Base-by-base conservation (phyloP, 2,329 filamentous ascomycete species). In the Botryotinia calthae region DNA sequence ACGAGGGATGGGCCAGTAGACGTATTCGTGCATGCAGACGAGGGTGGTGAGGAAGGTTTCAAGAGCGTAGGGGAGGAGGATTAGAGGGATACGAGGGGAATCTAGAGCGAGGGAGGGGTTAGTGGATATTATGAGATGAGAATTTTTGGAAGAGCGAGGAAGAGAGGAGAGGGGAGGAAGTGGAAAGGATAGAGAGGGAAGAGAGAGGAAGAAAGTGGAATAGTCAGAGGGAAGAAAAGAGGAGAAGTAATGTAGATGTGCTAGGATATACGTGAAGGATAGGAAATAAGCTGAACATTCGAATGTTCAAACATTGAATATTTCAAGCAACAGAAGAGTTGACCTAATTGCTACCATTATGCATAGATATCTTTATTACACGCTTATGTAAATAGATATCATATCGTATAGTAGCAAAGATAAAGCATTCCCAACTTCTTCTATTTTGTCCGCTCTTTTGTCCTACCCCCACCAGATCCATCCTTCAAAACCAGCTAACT, bases 31-130 rank as follows among this genome's bases (percentile, higher is more conserved):
- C 63, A 92, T 84, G 77, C 90, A 92, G 0, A 88, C 87, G 59
- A 87, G 77, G 0, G 90, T 91, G 1, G 90, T 91, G 72, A 91
- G 75, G 51, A 85, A 87, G 0, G 88, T 87, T 77, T 91, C 85
- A 16, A 88, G 80, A 0, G 87, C 86, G 76, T 87, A 91, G 4
- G 88, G 81, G 2, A 92, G 84, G 1, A 92, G 82, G 68, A 89
- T 86, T 0, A 91, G 80, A 0, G 89, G 88, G 7, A 89, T 76
- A 65, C 86, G 84, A 0, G 88, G 85, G 72, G 89, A 85, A 77
- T 89, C 87, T 88, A 40, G 40, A 20, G 44, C 2, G 7, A 25
- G 37, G 20, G 74, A n/a, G 34, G 20, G 75, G 31, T 74, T 74
- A 42, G 71, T 48, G 22, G 4, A 54, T n/a, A 12, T 16, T 54